Percentiles rank a stretch among this genome's conserved stretches.
These are phyloP conservation scores for Euptelea pleiosperma DNA, from an alignment of 164 flowering plant genomes.

Conservation along the genomic window DNA sequence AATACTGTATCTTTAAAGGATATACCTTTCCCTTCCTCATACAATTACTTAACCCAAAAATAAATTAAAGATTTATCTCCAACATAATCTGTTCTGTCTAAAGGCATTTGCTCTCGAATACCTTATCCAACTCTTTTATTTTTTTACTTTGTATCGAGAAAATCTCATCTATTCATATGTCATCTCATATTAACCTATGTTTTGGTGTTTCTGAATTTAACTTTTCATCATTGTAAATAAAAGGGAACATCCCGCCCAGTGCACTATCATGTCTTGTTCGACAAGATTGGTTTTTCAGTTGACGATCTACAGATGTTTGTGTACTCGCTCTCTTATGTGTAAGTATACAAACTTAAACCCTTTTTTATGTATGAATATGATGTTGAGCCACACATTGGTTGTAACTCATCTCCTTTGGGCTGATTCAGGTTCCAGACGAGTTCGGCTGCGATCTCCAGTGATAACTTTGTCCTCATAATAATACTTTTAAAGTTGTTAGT, in stretches of 20 bases:
- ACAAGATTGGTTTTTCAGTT: slow-evolving; percentile 84
- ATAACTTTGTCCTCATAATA: slow-evolving; percentile 43
- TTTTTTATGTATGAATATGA: background rate
- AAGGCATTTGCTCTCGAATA: too few relatives aligned
- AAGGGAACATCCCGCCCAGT: slow-evolving; percentile 92
- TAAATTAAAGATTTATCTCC: too few relatives aligned
- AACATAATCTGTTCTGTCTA: too few relatives aligned
- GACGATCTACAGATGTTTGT: slow-evolving; percentile 70
- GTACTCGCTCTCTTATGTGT: slow-evolving; percentile 80
- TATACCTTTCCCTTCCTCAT: too few relatives aligned
- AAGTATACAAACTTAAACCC: slow-evolving; percentile 25
- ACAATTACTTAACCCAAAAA: too few relatives aligned
- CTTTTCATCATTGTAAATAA: background rate
- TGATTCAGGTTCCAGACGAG: slow-evolving; percentile 77
- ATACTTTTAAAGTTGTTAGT: too few relatives aligned
- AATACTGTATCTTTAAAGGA: too few relatives aligned
- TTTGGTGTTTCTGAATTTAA: background rate
- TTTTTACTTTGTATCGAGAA: background rate
- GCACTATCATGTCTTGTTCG: slow-evolving; percentile 81
- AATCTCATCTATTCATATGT: too few relatives aligned
- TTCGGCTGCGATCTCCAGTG: slow-evolving; percentile 66
- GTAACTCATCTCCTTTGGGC: slow-evolving; percentile 1
- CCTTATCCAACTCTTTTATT: background rate
- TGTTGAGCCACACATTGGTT: background rate
- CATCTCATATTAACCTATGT: too few relatives aligned